Conservation (phyloP, 108 stramenopile genomes). For the Bacterosira constricta region DNA sequence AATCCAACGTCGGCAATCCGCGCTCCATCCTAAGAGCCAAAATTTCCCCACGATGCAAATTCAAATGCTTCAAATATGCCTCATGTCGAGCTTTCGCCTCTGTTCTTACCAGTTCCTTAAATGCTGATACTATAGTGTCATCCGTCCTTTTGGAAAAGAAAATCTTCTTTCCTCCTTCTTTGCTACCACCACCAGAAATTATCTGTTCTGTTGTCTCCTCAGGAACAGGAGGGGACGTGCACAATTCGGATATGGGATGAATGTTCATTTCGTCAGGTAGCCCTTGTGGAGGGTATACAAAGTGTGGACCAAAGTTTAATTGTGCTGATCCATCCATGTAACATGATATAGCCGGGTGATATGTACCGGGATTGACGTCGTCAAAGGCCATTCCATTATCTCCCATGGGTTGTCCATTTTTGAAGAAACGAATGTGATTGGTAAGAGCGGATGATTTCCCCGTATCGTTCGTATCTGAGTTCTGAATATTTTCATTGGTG, state of each 20-base stretch:
- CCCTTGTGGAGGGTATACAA: slow-evolving; percentile 69
- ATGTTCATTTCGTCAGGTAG: slow-evolving; percentile 46
- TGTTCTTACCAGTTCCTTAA: slow-evolving; percentile 64
- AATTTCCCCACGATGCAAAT: slow-evolving; percentile 58
- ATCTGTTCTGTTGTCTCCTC: slow-evolving; percentile 59
- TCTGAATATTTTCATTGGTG: background rate
- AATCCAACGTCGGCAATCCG: slow-evolving; percentile 52
- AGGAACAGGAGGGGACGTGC: slow-evolving; percentile 55
- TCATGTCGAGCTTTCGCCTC: slow-evolving; percentile 59
- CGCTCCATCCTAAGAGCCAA: slow-evolving; percentile 49
- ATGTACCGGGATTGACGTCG: slow-evolving; percentile 62
- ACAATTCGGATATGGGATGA: slow-evolving; percentile 62
- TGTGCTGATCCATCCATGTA: slow-evolving; percentile 74
- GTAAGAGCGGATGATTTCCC: slow-evolving; percentile 1
- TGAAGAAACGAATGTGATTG: slow-evolving; percentile 90
- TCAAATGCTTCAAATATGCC: slow-evolving; percentile 52
- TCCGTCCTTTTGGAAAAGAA: slow-evolving; percentile 59
- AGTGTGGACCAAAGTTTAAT: slow-evolving; percentile 86
- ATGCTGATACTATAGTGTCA: slow-evolving; percentile 45
- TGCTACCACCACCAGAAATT: slow-evolving; percentile 30
- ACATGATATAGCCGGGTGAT: slow-evolving; percentile 83
- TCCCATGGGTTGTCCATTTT: slow-evolving; percentile 88
- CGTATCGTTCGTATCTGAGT: background rate
- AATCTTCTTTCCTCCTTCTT: slow-evolving; percentile 54
- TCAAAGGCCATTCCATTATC: slow-evolving; percentile 73